A percentile compares a stretch with the other conserved stretches of the same genome.
Conservation (phyloP, 352 stramenopile species). For the Phytophthora lateralis region DNA sequence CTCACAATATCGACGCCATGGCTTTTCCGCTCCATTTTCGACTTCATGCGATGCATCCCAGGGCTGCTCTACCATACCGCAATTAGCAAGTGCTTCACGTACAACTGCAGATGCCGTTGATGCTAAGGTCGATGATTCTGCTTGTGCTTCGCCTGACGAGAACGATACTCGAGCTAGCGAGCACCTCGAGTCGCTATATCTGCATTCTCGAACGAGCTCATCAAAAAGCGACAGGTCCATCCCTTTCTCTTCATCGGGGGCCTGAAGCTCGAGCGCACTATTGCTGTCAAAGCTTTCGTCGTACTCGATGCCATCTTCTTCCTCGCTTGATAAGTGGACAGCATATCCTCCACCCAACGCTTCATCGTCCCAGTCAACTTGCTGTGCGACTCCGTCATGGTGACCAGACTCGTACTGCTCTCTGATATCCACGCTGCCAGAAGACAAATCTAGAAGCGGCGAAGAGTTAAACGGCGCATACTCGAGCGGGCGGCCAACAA, state of each 20-base stretch:
- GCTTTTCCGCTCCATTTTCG: constrained; percentile 40
- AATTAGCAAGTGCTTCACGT: constrained; percentile 19
- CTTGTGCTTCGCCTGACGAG: constrained; percentile 22
- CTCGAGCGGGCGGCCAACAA: constrained; percentile 20
- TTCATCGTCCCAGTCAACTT: constrained; percentile 27
- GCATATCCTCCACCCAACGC: constrained; percentile 10
- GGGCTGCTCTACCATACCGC: constrained; percentile 20
- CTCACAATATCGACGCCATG: constrained; percentile 78
- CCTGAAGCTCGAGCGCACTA: constrained; percentile 36
- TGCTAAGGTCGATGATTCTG: constrained; percentile 19
- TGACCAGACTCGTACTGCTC: constrained; percentile 28
- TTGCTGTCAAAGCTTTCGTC: constrained; percentile 37
- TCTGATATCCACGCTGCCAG: constrained; percentile 35
- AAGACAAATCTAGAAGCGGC: constrained; percentile 25
- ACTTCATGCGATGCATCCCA: constrained; percentile 18
- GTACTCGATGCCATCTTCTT: constrained; percentile 22
- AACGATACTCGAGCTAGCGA: constrained; percentile 16
- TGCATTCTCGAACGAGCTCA: constrained; percentile 14
- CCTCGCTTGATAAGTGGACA: constrained; percentile 27
- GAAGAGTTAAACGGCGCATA: constrained; percentile 29
- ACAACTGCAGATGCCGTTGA: constrained; percentile 14
- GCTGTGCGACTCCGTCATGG: constrained; percentile 14
- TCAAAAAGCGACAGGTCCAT: constrained; percentile 26
- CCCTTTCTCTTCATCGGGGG: constrained; percentile 26
- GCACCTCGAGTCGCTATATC: constrained; percentile 13